Percentiles rank a stretch among this genome's conserved stretches.
phyloP scores from a whole-genome alignment of 805 yeast genomes.

The Barnettozyma populi region DNA sequence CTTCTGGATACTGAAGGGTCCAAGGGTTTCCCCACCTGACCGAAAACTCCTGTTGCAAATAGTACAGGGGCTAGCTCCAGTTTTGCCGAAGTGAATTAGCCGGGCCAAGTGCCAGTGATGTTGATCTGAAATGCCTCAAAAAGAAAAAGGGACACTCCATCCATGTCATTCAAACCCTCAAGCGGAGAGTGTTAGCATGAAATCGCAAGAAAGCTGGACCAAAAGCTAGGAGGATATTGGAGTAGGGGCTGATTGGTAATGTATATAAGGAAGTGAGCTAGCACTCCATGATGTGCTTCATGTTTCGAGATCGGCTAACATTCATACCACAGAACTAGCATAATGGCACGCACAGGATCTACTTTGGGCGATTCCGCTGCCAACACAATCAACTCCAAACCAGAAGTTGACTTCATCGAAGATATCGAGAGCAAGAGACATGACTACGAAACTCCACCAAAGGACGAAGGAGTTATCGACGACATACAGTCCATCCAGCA shows the following conservation, averaged over 20 bases:
- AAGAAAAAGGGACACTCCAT: too few relatives aligned
- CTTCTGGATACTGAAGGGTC: not conserved
- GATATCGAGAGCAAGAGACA: slow-evolving; percentile 1
- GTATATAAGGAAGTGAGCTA: not conserved
- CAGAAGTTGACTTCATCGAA: slow-evolving; percentile 4
- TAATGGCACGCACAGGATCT: not conserved
- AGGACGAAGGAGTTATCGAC: not conserved
- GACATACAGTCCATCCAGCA: not conserved
- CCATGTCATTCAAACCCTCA: not conserved
- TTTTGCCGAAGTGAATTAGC: not conserved
- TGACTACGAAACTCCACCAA: not conserved
- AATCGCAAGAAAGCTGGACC: not conserved
- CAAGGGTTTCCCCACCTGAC: not conserved
- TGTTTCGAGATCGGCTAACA: too few relatives aligned
- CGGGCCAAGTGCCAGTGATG: not conserved
- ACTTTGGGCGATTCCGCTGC: not conserved
- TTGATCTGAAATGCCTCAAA: not conserved
- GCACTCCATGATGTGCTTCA: too few relatives aligned
- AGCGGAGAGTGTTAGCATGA: not conserved
- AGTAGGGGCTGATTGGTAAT: not conserved
- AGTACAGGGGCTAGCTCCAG: not conserved
- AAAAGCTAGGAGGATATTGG: not conserved
- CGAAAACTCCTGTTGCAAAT: not conserved
- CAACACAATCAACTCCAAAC: slow-evolving; percentile 1
- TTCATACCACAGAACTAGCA: too few relatives aligned